Evolutionary conservation across 495 filamentous ascomycete genomes (phyloP).

Genomic region (Talaromyces stipitatus): DNA sequence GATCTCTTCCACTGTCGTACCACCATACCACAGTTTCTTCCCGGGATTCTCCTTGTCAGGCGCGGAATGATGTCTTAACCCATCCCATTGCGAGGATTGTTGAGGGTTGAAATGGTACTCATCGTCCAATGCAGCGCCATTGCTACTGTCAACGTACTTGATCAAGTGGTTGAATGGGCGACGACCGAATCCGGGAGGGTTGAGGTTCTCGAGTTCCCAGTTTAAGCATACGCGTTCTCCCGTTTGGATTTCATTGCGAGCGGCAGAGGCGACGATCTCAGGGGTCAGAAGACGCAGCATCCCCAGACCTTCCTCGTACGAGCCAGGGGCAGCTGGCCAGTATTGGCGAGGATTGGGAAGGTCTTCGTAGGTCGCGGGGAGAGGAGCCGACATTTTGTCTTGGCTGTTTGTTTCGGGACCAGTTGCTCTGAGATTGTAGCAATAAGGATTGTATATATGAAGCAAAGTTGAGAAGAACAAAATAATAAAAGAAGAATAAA

Average conservation of each 20-base stretch:
- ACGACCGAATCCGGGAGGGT: slow-evolving; percentile 45
- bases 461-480: not conserved
- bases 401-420: not conserved
- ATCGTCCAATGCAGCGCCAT: slow-evolving; percentile 54
- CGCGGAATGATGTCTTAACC: slow-evolving; percentile 52
- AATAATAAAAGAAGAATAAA: not conserved
- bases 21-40: slow-evolving; percentile 44
- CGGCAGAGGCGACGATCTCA: slow-evolving; percentile 38
- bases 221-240: slow-evolving; percentile 43
- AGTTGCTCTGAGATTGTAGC: not conserved
- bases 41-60: slow-evolving; percentile 28
- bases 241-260: slow-evolving; percentile 38
- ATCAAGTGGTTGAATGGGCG: slow-evolving; percentile 50
- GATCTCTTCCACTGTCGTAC: slow-evolving; percentile 44
- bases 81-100: slow-evolving; percentile 72
- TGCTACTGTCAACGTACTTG: slow-evolving; percentile 32
- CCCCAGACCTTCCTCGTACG: slow-evolving; percentile 45
- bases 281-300: slow-evolving; percentile 43
- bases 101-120: slow-evolving; percentile 71
- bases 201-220: slow-evolving; percentile 44
- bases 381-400: not conserved
- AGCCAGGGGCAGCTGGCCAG: slow-evolving; percentile 38
- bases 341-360: slow-evolving; percentile 41
- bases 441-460: not conserved
- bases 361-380: slow-evolving; percentile 32